phyloP scores from a whole-genome alignment of 1,284 basidiomycete genomes.

The Ceratobasidium papillatum region DNA sequence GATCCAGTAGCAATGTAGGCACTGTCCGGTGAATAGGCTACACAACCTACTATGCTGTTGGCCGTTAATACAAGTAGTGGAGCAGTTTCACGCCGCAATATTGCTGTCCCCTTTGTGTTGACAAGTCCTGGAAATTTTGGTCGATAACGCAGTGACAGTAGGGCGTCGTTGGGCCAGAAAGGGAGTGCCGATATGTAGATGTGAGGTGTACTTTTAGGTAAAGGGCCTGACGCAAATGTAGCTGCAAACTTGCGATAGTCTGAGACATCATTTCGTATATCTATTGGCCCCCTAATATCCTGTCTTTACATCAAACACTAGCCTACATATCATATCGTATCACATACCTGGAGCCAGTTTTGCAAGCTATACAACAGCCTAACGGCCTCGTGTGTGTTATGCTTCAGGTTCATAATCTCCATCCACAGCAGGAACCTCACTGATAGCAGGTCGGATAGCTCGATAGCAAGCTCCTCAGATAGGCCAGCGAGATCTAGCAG shows the following conservation, averaged over 20 bases:
- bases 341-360: neutral
- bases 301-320: too few species aligned
- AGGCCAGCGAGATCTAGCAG: neutral
- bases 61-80: neutral
- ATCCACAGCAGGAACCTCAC: slow-evolving; percentile 6
- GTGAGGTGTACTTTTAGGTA: slow-evolving; percentile 5
- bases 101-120: neutral
- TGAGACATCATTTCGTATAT: neutral
- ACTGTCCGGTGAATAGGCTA: neutral
- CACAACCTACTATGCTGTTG: neutral
- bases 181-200: neutral
- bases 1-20: neutral
- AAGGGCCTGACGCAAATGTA: neutral
- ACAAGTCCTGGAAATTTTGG: neutral
- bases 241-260: neutral
- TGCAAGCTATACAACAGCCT: neutral
- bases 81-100: neutral
- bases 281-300: neutral
- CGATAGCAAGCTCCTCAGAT: neutral
- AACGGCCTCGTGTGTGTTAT: neutral
- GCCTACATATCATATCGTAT: neutral
- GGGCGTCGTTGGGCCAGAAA: neutral
- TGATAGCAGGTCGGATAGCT: neutral
- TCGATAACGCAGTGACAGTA: neutral
- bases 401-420: slow-evolving; percentile 17